Evolutionary conservation across 208 protist species (phyloP).

Genomic region (Leishmania braziliensis): DNA sequence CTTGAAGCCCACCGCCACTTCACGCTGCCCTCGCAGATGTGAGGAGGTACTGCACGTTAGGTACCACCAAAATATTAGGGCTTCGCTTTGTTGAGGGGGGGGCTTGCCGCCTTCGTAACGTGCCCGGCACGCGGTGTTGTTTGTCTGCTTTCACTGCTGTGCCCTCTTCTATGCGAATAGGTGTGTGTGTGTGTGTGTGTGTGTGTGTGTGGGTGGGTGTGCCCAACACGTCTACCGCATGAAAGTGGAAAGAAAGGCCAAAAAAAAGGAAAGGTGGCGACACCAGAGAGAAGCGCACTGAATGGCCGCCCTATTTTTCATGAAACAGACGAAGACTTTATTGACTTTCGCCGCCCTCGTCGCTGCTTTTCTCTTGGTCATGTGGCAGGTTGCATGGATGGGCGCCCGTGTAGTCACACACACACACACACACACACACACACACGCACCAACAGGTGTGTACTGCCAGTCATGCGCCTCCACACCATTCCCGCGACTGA

Average conservation of each 20-base stretch:
- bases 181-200: neutral
- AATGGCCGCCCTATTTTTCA: neutral
- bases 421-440: constrained; percentile 1
- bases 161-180: neutral
- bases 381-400: neutral
- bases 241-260: neutral
- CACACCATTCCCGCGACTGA: neutral
- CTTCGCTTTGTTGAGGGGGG: neutral
- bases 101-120: neutral
- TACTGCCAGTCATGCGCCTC: neutral
- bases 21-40: neutral
- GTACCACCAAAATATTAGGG: neutral
- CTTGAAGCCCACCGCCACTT: neutral
- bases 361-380: neutral
- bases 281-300: neutral
- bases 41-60: neutral
- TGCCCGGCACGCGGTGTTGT: neutral
- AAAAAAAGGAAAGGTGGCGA: neutral
- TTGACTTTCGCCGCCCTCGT: neutral
- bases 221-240: neutral
- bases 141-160: neutral
- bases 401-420: neutral
- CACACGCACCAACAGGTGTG: neutral
- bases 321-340: neutral
- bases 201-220: neutral